A percentile compares a stretch with the other conserved stretches of the same genome.
phyloP scores from a whole-genome alignment of 768 basidiomycete genomes.

The Amanita molliuscula region DNA sequence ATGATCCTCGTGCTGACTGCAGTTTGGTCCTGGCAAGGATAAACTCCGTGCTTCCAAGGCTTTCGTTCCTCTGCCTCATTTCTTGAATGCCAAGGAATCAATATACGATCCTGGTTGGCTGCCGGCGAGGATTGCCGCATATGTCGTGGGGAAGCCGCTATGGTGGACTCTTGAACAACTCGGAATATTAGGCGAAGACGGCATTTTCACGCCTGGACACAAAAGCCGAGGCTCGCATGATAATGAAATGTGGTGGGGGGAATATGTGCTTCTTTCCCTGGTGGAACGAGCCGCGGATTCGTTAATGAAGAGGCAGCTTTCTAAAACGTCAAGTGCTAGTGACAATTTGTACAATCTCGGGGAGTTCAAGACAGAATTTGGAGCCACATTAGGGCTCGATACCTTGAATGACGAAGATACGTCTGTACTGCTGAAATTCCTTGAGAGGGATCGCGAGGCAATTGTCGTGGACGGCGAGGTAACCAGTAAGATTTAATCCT shows the following conservation, averaged over 20 bases:
- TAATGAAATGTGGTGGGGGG: constrained; percentile 52
- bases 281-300: constrained; percentile 58
- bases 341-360: constrained; percentile 55
- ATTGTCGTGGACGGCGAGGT: constrained; percentile 64
- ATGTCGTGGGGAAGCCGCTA: constrained; percentile 65
- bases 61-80: constrained; percentile 42
- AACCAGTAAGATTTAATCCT: constrained; percentile 12
- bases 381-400: constrained; percentile 20
- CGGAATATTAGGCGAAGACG: constrained; percentile 62
- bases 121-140: constrained; percentile 58
- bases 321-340: constrained; percentile 34
- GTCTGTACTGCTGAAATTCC: constrained; percentile 61
- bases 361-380: constrained; percentile 53
- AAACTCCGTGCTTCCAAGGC: constrained; percentile 42
- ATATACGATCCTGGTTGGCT: constrained; percentile 65
- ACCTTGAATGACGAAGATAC: constrained; percentile 52
- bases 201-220: constrained; percentile 18
- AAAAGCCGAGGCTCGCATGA: constrained; percentile 17
- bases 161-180: constrained; percentile 83
- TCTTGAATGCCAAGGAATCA: constrained; percentile 44
- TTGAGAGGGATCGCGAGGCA: constrained; percentile 64
- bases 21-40: constrained; percentile 47
- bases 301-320: constrained; percentile 34
- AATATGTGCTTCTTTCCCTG: constrained; percentile 58
- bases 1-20: constrained; percentile 15